A percentile compares a stretch with the other conserved stretches of the same genome.
Conservation (phyloP, 176 grass and related monocot genomes). For the Carex kokanica region DNA sequence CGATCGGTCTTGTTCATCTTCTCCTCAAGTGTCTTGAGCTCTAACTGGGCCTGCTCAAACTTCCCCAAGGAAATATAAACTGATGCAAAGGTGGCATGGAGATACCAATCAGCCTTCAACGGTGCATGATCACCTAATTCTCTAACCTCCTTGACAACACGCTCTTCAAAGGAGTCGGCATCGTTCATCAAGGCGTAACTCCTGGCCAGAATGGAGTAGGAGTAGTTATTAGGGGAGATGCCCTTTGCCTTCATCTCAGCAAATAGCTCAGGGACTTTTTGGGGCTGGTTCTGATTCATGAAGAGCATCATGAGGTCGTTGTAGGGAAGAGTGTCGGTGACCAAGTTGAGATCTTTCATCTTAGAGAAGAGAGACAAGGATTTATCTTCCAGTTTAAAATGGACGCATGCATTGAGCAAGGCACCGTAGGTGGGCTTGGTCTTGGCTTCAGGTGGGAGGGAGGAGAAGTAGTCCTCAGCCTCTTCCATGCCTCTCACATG, state of each 20-base stretch:
- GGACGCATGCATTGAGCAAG: conserved; percentile 56
- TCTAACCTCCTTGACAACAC: conserved; percentile 56
- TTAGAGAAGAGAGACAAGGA: conserved; percentile 47
- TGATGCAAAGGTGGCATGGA: conserved; percentile 57
- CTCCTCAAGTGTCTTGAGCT: conserved; percentile 65
- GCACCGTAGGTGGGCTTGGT: conserved; percentile 54
- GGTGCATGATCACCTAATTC: conserved; percentile 15
- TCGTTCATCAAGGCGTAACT: conserved; percentile 52
- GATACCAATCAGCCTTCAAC: conserved; percentile 33
- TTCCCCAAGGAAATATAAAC: conserved; percentile 57
- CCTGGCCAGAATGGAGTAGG: conserved; percentile 68
- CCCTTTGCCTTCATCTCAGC: conserved; percentile 70
- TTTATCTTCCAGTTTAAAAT: conserved; percentile 43
- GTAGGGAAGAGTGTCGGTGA: conserved; percentile 25
- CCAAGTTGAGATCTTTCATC: conserved; percentile 45
- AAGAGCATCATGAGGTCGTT: conserved; percentile 74
- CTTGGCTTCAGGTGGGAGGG: conserved; percentile 50
- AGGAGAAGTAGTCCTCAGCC: conserved; percentile 63
- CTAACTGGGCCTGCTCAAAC: conserved; percentile 48
- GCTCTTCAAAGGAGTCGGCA: conserved; percentile 45
- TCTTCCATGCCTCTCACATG: conserved; percentile 44
- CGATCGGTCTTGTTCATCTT: background rate
- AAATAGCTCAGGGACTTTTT: conserved; percentile 44
- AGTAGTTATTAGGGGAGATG: conserved; percentile 43
- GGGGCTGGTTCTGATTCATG: conserved; percentile 47